A percentile compares a stretch with the other conserved stretches of the same genome.
Evolutionary conservation across 805 yeast species (phyloP).

Genomic region (Saccharomycopsis schoenii): DNA sequence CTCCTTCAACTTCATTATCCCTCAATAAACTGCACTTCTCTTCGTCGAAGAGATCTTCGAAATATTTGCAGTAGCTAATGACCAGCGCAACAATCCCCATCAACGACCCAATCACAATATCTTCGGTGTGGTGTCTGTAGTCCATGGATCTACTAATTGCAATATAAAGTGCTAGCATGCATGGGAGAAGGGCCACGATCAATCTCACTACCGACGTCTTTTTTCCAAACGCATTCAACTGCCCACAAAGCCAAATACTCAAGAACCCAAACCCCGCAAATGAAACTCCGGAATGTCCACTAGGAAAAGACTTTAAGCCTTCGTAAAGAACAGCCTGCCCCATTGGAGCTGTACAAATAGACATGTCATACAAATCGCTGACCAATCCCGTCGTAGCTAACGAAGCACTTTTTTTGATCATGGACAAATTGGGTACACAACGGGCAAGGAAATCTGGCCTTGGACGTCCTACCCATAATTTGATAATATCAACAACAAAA

Average conservation of each 20-base stretch:
- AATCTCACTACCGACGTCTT: slow-evolving; percentile 56
- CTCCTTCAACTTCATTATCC: neutral
- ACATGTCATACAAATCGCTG: slow-evolving; percentile 18
- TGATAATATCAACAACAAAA: slow-evolving; percentile 60
- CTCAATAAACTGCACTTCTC: slow-evolving; percentile 27
- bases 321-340: slow-evolving; percentile 33
- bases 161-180: slow-evolving; percentile 59
- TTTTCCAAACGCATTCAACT: slow-evolving; percentile 39
- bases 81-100: slow-evolving; percentile 57
- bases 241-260: slow-evolving; percentile 61
- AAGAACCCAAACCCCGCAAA: slow-evolving; percentile 59
- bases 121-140: slow-evolving; percentile 88
- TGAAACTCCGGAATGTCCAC: slow-evolving; percentile 69
- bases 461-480: slow-evolving; percentile 80
- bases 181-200: slow-evolving; percentile 42
- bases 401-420: slow-evolving; percentile 18
- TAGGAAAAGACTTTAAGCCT: slow-evolving; percentile 76
- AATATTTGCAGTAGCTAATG: slow-evolving; percentile 28
- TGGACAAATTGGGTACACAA: slow-evolving; percentile 54
- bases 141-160: slow-evolving; percentile 86
- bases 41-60: slow-evolving; percentile 31
- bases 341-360: slow-evolving; percentile 28
- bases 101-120: slow-evolving; percentile 61
- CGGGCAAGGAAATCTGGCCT: slow-evolving; percentile 89
- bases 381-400: neutral